Percentiles rank a stretch among this genome's conserved stretches.
These are phyloP conservation scores for Arthrobotrys iridis DNA, from an alignment of 2,329 filamentous ascomycete genomes.

Conservation along the genomic window DNA sequence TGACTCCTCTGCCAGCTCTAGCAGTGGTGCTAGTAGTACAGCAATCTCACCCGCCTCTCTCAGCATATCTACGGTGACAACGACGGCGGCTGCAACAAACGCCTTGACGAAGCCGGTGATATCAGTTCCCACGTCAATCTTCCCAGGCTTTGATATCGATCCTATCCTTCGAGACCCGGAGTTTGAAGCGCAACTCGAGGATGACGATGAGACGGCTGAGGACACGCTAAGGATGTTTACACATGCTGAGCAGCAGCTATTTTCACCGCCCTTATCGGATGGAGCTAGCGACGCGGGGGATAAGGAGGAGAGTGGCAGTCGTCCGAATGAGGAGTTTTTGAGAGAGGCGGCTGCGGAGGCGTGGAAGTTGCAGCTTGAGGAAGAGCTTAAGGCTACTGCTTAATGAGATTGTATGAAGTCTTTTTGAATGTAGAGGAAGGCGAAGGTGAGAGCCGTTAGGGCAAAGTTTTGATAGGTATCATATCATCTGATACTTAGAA, in stretches of 20 bases:
- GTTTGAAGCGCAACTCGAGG: slow-evolving; percentile 47
- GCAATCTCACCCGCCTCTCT: slow-evolving; percentile 34
- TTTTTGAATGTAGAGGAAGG: too few species aligned
- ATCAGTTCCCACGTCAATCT: slow-evolving; percentile 25
- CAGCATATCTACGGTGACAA: neutral
- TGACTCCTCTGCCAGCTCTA: neutral
- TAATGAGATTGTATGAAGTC: too few species aligned
- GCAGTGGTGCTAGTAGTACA: slow-evolving; percentile 23
- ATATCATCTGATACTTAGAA: neutral
- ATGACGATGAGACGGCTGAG: slow-evolving; percentile 44
- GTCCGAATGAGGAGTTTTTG: slow-evolving; percentile 43
- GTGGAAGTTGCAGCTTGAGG: slow-evolving; percentile 52
- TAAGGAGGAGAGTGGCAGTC: slow-evolving; percentile 20
- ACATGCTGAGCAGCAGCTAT: slow-evolving; percentile 46
- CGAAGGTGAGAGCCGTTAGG: neutral
- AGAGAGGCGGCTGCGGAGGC: slow-evolving; percentile 46
- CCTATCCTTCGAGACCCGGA: slow-evolving; percentile 39
- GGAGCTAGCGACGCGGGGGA: slow-evolving; percentile 23
- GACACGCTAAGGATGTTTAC: slow-evolving; percentile 50
- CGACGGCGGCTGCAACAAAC: neutral
- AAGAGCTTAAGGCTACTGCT: slow-evolving; percentile 27
- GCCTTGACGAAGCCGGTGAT: slow-evolving; percentile 8
- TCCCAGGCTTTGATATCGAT: slow-evolving; percentile 45
- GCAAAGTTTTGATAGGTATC: neutral
- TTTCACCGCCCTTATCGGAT: slow-evolving; percentile 46